phyloP scores from a whole-genome alignment of 2,329 filamentous ascomycete genomes.

The Talaromyces rugulosus region DNA sequence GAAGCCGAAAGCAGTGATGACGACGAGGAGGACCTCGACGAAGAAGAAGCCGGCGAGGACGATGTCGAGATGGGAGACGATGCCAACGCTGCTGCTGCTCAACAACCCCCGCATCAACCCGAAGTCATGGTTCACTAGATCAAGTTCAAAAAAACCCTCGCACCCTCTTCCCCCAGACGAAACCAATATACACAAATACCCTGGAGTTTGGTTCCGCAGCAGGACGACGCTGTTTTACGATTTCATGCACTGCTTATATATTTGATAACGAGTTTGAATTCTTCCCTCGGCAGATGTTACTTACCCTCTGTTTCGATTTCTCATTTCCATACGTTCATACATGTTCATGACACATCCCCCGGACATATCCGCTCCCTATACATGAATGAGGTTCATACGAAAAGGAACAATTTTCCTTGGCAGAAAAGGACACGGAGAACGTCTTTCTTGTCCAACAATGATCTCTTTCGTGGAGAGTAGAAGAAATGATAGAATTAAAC shows the following conservation, averaged over 20 bases:
- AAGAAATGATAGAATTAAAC: neutral
- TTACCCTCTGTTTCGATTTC: neutral
- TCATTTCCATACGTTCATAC: neutral
- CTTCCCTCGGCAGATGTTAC: neutral
- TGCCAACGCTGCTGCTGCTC: constrained; percentile 28
- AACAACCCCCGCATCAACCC: constrained; percentile 30
- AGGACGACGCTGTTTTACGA: constrained; percentile 6
- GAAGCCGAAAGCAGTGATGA: constrained; percentile 72
- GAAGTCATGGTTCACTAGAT: constrained; percentile 46
- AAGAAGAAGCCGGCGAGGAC: constrained; percentile 55
- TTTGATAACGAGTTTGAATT: constrained; percentile 8
- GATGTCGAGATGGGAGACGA: constrained; percentile 58
- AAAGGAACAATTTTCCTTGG: neutral
- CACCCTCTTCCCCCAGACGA: constrained; percentile 1
- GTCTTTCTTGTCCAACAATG: neutral
- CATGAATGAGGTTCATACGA: neutral
- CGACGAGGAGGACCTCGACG: constrained; percentile 65
- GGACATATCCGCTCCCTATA: neutral
- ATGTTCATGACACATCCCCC: neutral
- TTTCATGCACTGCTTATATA: constrained; percentile 8
- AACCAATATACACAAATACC: constrained; percentile 10
- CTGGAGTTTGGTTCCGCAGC: constrained; percentile 7
- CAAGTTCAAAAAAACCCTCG: neutral
- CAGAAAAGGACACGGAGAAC: neutral
- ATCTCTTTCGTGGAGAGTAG: neutral